These are phyloP conservation scores for Sporisorium scitamineum DNA, from an alignment of 1,284 basidiomycete species.

Conservation along the genomic window DNA sequence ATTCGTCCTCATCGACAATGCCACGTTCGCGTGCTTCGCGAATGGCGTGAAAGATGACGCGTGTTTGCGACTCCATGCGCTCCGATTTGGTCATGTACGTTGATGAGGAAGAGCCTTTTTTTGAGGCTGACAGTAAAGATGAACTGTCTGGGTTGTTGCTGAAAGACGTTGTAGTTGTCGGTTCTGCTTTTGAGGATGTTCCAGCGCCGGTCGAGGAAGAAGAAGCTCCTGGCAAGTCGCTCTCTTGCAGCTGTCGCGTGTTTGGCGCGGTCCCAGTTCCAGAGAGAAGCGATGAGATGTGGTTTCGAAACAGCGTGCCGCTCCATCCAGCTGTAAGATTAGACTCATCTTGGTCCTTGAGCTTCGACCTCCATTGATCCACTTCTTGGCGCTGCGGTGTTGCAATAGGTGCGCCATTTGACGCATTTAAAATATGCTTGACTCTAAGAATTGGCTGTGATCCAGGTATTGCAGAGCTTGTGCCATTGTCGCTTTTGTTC, in stretches of 20 bases:
- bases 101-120: background rate
- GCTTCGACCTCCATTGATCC: conserved; percentile 8
- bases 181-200: background rate
- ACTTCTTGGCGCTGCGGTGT: conserved; percentile 1
- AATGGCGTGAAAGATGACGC: conserved; percentile 50
- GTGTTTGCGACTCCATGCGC: conserved; percentile 48
- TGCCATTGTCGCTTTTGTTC: fast-evolving
- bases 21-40: conserved; percentile 46
- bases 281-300: conserved; percentile 25
- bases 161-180: background rate
- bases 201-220: background rate
- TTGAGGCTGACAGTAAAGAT: background rate
- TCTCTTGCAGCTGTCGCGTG: conserved; percentile 6
- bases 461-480: background rate
- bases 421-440: conserved; percentile 12
- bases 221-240: background rate
- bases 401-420: background rate
- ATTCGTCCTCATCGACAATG: conserved; percentile 46
- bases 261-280: conserved; percentile 27
- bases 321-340: conserved; percentile 29
- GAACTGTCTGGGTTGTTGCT: background rate
- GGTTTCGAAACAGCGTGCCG: conserved; percentile 31
- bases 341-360: background rate
- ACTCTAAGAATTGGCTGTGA: conserved; percentile 19
- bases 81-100: conserved; percentile 39